These are phyloP conservation scores for Trichoderma afroharzianum DNA, from an alignment of 2,329 filamentous ascomycete genomes.

Conservation along the genomic window DNA sequence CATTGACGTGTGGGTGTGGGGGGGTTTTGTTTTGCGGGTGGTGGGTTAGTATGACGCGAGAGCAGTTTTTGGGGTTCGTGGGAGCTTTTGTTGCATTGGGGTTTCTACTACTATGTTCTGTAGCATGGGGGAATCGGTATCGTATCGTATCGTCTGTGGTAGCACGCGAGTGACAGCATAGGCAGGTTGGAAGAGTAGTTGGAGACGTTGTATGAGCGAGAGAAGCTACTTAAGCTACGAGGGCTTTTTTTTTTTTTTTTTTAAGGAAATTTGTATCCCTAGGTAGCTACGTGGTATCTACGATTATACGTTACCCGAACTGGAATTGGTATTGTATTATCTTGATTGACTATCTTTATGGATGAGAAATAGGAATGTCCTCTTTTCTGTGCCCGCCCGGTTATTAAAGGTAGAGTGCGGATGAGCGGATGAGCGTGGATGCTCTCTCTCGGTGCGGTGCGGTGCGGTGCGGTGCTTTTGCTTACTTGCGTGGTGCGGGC, in stretches of 20 bases:
- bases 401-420: neutral
- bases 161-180: neutral
- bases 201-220: neutral
- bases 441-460: neutral
- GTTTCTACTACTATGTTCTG: neutral
- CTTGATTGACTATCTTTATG: neutral
- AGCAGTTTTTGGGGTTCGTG: neutral
- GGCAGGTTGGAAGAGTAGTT: neutral
- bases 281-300: neutral
- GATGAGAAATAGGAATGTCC: neutral
- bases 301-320: neutral
- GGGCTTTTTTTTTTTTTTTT: neutral
- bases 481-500: neutral
- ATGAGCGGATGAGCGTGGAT: neutral
- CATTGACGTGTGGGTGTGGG: neutral
- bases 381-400: neutral
- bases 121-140: neutral
- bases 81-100: neutral
- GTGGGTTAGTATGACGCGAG: neutral
- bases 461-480: neutral
- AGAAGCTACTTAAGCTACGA: neutral
- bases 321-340: neutral
- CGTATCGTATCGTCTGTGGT: neutral
- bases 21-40: neutral
- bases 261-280: neutral